These are phyloP conservation scores for Penicillium macrosclerotiorum DNA, from an alignment of 495 filamentous ascomycete species.

Conservation along the genomic window DNA sequence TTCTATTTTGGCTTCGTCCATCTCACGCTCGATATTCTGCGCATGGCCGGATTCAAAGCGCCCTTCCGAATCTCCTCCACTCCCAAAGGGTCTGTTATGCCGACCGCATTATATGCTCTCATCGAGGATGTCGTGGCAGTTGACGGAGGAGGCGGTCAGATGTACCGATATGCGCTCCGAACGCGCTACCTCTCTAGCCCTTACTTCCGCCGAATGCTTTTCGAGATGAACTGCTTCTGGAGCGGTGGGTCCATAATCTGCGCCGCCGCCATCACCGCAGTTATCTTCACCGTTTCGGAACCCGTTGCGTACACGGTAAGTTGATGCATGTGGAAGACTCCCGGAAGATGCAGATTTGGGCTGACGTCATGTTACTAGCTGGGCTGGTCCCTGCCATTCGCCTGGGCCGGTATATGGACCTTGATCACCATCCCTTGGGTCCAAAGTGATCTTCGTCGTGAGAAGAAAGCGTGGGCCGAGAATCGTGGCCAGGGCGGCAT, in stretches of 20 bases:
- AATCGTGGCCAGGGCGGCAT: constrained; percentile 38
- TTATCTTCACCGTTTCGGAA: constrained; percentile 61
- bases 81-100: constrained; percentile 63
- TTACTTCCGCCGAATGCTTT: constrained; percentile 69
- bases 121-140: constrained; percentile 82
- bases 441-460: constrained; percentile 55
- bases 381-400: constrained; percentile 70
- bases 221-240: constrained; percentile 76
- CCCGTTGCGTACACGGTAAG: constrained; percentile 70
- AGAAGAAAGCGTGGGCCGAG: constrained; percentile 61
- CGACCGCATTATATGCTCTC: constrained; percentile 68
- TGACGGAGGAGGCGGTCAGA: constrained; percentile 68
- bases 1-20: constrained; percentile 58
- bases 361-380: constrained; percentile 21
- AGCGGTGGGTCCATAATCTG: constrained; percentile 55
- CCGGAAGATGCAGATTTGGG: not conserved
- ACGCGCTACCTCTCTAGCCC: constrained; percentile 68
- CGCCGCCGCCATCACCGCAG: constrained; percentile 55
- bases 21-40: constrained; percentile 48
- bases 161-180: constrained; percentile 62
- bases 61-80: constrained; percentile 73
- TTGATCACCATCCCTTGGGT: constrained; percentile 68
- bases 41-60: constrained; percentile 44
- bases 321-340: not conserved
- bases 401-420: constrained; percentile 67